These are phyloP conservation scores for Phytophthora constricta DNA, from an alignment of 352 stramenopile species.

Conservation along the genomic window DNA sequence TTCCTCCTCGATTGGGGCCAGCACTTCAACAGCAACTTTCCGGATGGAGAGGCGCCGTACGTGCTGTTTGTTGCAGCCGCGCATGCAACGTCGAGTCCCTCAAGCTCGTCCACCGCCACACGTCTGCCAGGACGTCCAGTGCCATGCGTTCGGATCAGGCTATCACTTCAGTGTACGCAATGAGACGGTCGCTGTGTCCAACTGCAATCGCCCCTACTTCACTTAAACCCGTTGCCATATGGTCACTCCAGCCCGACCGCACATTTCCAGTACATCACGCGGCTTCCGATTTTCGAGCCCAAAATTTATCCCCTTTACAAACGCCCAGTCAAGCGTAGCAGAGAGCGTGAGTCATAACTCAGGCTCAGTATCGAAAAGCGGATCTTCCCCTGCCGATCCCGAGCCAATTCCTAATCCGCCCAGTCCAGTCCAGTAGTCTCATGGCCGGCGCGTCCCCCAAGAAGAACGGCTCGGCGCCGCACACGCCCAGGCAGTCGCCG, in stretches of 20 bases:
- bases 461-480: slow-evolving; percentile 34
- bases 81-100: not conserved
- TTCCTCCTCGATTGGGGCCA: not conserved
- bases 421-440: not conserved
- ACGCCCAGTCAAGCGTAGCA: slow-evolving; percentile 6
- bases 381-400: slow-evolving; percentile 34
- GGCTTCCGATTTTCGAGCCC: slow-evolving; percentile 1
- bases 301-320: slow-evolving; percentile 17
- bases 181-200: too few relatives aligned
- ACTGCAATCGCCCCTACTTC: too few relatives aligned
- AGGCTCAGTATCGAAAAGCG: not conserved
- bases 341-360: not conserved
- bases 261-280: too few relatives aligned
- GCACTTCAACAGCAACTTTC: not conserved
- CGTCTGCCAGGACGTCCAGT: not conserved
- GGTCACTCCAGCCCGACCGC: not conserved
- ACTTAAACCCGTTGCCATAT: not conserved
- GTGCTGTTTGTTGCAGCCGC: not conserved
- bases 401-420: slow-evolving; percentile 29
- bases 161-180: not conserved
- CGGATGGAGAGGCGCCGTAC: not conserved
- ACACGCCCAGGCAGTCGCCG: slow-evolving; percentile 37
- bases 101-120: not conserved
- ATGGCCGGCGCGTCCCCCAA: slow-evolving; percentile 37
- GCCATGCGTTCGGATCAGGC: not conserved